A percentile compares a stretch with the other conserved stretches of the same genome.
These are phyloP conservation scores for Heliamphora exappendiculata DNA, from an alignment of 148 eudicot genomes.

Conservation along the genomic window DNA sequence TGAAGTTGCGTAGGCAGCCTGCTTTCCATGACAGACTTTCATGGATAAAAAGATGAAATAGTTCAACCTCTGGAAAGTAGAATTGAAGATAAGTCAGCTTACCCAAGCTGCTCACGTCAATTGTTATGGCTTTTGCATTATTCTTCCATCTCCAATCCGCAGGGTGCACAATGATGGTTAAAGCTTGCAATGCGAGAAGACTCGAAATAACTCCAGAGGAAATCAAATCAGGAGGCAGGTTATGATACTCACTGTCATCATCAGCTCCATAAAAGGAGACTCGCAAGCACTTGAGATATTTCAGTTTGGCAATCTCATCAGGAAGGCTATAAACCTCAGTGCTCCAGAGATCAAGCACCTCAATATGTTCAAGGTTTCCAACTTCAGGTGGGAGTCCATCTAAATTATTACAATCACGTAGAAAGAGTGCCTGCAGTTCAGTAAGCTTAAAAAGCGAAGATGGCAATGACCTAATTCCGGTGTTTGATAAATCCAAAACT, in stretches of 20 bases:
- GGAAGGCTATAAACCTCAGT: conserved; percentile 8
- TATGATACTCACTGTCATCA: background rate
- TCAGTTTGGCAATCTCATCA: background rate
- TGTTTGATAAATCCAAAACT: background rate
- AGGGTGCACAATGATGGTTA: background rate
- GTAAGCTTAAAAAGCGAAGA: conserved; percentile 2
- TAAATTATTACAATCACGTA: background rate
- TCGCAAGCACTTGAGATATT: background rate
- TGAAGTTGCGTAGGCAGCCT: background rate
- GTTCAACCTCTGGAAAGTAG: background rate
- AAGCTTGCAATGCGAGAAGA: background rate
- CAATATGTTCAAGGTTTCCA: background rate
- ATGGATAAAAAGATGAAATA: background rate
- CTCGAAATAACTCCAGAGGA: background rate
- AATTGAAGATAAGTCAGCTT: conserved; percentile 4
- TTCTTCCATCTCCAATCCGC: conserved; percentile 5
- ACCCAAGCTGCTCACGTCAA: background rate
- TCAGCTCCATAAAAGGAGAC: conserved; percentile 6
- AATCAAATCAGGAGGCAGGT: background rate
- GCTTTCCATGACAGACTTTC: background rate
- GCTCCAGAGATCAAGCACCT: conserved; percentile 5
- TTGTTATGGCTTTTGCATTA: background rate
- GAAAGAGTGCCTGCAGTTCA: background rate
- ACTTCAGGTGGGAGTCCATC: background rate
- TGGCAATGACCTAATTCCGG: conserved; percentile 10